Evolutionary conservation across 2,329 filamentous ascomycete species (phyloP).

Genomic region (Zelopaecilomyces penicillatus): DNA sequence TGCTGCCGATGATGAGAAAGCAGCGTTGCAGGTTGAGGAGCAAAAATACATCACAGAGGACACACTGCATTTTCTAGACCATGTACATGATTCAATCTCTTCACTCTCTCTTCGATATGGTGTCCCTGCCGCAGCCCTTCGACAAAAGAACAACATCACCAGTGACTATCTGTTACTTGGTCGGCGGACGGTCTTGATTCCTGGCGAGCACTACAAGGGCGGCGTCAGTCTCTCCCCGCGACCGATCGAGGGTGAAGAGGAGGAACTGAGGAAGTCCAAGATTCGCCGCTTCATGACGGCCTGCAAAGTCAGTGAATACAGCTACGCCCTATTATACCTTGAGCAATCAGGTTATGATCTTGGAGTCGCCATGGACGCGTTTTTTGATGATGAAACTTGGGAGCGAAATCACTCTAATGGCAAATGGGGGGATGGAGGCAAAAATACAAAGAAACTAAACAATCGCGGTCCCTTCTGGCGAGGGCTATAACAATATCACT

Average conservation of each 20-base stretch:
- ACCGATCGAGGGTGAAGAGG: conserved; percentile 66
- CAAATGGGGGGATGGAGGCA: conserved; percentile 12
- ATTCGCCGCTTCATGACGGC: conserved; percentile 71
- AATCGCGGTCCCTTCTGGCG: conserved; percentile 25
- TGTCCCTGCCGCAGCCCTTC: conserved; percentile 55
- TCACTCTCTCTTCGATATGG: conserved; percentile 65
- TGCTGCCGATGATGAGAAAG: conserved; percentile 17
- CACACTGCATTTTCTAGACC: conserved; percentile 66
- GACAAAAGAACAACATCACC: conserved; percentile 60
- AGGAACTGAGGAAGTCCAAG: conserved; percentile 60
- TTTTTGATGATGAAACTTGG: conserved; percentile 66
- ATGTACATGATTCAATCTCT: conserved; percentile 56
- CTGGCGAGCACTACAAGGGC: conserved; percentile 59
- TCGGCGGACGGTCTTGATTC: conserved; percentile 62
- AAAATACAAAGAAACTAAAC: conserved; percentile 22
- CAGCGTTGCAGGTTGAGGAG: conserved; percentile 14
- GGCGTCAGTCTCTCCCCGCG: conserved; percentile 60
- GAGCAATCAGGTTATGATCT: conserved; percentile 62
- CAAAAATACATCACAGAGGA: conserved; percentile 44
- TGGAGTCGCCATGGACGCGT: conserved; percentile 53
- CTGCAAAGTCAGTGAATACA: conserved; percentile 70
- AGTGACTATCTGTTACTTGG: conserved; percentile 64
- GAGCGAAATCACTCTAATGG: conserved; percentile 54
- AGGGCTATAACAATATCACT: conserved; percentile 15
- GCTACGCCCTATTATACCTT: conserved; percentile 67